Conservation (phyloP, 208 protist species). For the Porcisia hertigi region DNA sequence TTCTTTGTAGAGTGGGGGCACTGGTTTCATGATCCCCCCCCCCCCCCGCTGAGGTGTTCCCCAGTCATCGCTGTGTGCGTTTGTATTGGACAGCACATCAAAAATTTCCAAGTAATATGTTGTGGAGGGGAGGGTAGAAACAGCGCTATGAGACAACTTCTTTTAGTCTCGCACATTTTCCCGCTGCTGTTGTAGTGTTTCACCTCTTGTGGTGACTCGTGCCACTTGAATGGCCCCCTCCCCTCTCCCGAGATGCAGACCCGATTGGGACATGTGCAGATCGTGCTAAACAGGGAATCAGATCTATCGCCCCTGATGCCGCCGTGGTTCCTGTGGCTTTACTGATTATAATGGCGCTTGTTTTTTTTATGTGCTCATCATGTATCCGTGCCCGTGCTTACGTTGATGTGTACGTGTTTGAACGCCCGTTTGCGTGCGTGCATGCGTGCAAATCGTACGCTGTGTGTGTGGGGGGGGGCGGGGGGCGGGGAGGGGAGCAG, state of each 20-base stretch:
- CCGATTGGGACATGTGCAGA: too few species aligned
- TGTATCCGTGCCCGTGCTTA: too few species aligned
- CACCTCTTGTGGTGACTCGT: neutral
- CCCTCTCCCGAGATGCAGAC: neutral
- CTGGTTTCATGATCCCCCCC: neutral
- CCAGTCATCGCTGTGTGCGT: neutral
- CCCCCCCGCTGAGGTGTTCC: neutral
- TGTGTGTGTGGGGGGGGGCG: too few species aligned
- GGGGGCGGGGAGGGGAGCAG: too few species aligned
- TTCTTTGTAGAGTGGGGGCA: neutral
- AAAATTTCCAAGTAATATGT: neutral
- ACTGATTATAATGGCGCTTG: neutral
- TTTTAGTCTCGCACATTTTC: neutral
- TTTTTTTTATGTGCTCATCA: neutral
- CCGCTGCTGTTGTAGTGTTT: neutral
- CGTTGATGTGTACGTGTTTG: neutral
- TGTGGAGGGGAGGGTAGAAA: neutral
- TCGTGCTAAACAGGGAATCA: neutral
- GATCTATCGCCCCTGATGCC: too few species aligned
- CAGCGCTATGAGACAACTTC: neutral
- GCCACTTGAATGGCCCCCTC: too few species aligned
- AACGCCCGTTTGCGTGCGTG: neutral
- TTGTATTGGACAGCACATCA: neutral
- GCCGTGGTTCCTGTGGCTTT: neutral
- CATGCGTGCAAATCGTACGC: neutral